Evolutionary conservation across 2,329 filamentous ascomycete species (phyloP).

Genomic region (Thermoascus crustaceus): DNA sequence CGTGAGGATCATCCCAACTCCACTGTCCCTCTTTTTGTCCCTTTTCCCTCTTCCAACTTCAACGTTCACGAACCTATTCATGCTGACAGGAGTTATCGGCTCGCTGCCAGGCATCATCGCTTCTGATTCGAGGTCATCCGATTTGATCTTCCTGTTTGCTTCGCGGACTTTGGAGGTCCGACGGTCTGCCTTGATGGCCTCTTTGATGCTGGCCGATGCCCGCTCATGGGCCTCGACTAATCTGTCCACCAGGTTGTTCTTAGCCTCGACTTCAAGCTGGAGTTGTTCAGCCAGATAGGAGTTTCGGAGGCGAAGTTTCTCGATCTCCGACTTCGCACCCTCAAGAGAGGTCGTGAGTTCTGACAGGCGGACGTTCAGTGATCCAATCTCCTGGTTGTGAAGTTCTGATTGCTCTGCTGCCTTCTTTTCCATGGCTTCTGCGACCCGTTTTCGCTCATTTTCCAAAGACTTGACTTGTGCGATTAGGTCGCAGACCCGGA

Average conservation of each 20-base stretch:
- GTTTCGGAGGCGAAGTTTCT: constrained; percentile 28
- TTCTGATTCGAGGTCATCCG: constrained; percentile 28
- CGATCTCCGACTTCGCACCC: constrained; percentile 25
- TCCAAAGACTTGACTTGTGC: constrained; percentile 27
- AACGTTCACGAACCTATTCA: constrained; percentile 36
- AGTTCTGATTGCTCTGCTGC: constrained; percentile 15
- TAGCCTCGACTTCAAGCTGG: constrained; percentile 28
- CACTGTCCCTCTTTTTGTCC: constrained; percentile 29
- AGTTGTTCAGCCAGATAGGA: constrained; percentile 30
- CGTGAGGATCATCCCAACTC: constrained; percentile 26
- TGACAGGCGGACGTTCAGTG: constrained; percentile 35
- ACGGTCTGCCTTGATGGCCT: constrained; percentile 32
- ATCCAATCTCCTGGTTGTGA: constrained; percentile 29
- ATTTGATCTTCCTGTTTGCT: constrained; percentile 33
- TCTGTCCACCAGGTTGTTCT: constrained; percentile 24
- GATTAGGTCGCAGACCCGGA: constrained; percentile 25
- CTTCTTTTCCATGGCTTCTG: constrained; percentile 17
- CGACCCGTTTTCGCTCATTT: constrained; percentile 18
- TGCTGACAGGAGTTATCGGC: constrained; percentile 37
- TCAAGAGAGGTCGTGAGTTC: constrained; percentile 33
- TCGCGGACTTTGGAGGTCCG: constrained; percentile 31
- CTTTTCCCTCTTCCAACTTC: constrained; percentile 32
- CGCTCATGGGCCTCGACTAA: constrained; percentile 27
- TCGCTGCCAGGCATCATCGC: constrained; percentile 24
- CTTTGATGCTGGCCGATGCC: constrained; percentile 26